These are phyloP conservation scores for Bryoglossum gracile DNA, from an alignment of 495 filamentous ascomycete genomes.

Conservation along the genomic window DNA sequence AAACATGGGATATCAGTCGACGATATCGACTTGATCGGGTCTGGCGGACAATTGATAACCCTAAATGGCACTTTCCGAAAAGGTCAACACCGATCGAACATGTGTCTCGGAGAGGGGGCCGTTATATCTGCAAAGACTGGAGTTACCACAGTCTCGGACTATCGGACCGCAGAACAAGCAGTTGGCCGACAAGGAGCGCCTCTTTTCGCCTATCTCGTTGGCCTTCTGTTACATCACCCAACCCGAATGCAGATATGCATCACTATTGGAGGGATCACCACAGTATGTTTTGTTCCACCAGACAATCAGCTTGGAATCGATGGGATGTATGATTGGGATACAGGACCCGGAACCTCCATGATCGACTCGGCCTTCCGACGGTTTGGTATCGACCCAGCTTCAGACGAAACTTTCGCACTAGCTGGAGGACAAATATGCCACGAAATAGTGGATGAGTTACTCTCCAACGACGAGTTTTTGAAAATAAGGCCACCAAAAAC, in stretches of 20 bases:
- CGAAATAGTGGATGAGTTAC: slow-evolving; percentile 21
- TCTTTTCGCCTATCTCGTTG: slow-evolving; percentile 36
- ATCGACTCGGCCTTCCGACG: slow-evolving; percentile 23
- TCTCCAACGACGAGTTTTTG: slow-evolving; percentile 18
- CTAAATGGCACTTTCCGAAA: slow-evolving; percentile 18
- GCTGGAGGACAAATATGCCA: slow-evolving; percentile 21
- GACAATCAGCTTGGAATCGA: slow-evolving; percentile 24
- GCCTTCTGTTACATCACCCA: slow-evolving; percentile 24
- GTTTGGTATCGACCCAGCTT: slow-evolving; percentile 21
- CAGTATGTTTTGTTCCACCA: slow-evolving; percentile 22
- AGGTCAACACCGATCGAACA: slow-evolving; percentile 26
- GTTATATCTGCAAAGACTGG: slow-evolving; percentile 38
- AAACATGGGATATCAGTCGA: slow-evolving; percentile 23
- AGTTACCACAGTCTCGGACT: slow-evolving; percentile 40
- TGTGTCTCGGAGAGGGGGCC: slow-evolving; percentile 37
- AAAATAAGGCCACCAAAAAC: slow-evolving; percentile 23
- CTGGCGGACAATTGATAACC: slow-evolving; percentile 23
- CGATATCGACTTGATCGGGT: slow-evolving; percentile 26
- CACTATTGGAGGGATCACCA: slow-evolving; percentile 25
- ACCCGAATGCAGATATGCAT: slow-evolving; percentile 26
- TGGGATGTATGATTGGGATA: slow-evolving; percentile 29
- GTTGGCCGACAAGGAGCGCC: slow-evolving; percentile 40
- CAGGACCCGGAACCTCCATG: slow-evolving; percentile 24
- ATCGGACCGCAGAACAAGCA: slow-evolving; percentile 39
- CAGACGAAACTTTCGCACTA: slow-evolving; percentile 17